Conservation (phyloP, 768 basidiomycete genomes). For the Podaxis carcinomalis region DNA sequence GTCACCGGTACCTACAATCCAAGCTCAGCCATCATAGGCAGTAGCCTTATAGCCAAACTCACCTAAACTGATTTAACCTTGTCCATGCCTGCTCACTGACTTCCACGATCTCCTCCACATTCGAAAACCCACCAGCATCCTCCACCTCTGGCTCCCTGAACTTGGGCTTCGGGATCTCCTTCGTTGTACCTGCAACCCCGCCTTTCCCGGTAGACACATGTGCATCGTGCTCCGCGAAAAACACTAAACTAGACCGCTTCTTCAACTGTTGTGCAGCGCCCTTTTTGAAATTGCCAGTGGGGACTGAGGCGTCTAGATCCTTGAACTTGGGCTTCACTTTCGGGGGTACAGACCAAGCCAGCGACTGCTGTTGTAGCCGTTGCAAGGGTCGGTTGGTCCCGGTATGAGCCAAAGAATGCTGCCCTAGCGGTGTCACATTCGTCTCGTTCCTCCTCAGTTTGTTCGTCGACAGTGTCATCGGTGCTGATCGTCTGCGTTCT, state of each 20-base stretch:
- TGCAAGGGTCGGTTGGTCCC: slow-evolving; percentile 2
- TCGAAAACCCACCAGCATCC: background rate
- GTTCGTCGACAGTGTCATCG: slow-evolving; percentile 22
- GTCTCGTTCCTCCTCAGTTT: slow-evolving; percentile 38
- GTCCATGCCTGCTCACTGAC: slow-evolving; percentile 8
- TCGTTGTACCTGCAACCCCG: background rate
- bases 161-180: background rate
- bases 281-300: background rate
- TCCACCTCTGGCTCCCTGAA: background rate
- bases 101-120: slow-evolving; percentile 11
- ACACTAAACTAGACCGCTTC: slow-evolving; percentile 8
- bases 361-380: background rate
- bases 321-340: background rate
- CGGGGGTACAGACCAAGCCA: background rate
- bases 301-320: background rate
- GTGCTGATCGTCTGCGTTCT: slow-evolving; percentile 17
- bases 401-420: slow-evolving; percentile 21
- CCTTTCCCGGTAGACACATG: background rate
- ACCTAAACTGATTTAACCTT: slow-evolving; percentile 20
- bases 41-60: background rate
- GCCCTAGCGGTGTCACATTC: slow-evolving; percentile 40
- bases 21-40: background rate
- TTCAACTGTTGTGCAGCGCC: background rate
- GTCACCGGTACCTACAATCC: background rate
- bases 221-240: background rate